Evolutionary conservation across 1,284 basidiomycete species (phyloP), one percentile per base, ranked within the genome.

Genomic region (Moesziomyces antarcticus): DNA sequence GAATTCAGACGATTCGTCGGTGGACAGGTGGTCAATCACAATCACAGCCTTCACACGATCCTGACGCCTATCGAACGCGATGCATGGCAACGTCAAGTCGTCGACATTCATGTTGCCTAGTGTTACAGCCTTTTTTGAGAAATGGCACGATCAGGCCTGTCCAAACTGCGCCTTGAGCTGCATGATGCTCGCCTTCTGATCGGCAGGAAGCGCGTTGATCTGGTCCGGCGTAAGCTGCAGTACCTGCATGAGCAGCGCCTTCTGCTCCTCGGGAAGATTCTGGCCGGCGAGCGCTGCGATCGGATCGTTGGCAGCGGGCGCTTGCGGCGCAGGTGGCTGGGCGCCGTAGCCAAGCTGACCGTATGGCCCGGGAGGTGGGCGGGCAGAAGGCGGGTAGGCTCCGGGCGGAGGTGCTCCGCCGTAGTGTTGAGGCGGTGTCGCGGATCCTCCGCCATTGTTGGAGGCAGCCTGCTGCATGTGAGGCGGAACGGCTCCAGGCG

Each of bases 161-260:
- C 81, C 81, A 40, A 82, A 78, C 49, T 82, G 80, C 18, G 79
- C 81, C 54, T 82, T 82, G 61, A 84, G 77, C 58, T 92, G 89
- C 85, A 93, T 88, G 47, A 98, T 93, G n/a, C 93, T 91, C 0
- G 90, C 89, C 48, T 91, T 88, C 77, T 98, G 94, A 3, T 89
- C 87, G 1, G 92, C 90, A 22, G 94, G 92, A 48, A 98, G 85
- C 8, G 89, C 89, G 59, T 90, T 90, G 78, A 99, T 92, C 85
- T 98, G 94, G 49, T 93, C 93, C 42, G 89, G 90, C 0, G 92
- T 92, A 78, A 99, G 85, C 63, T 88, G 89, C 33, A 99, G 86
- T 0, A 98, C 94, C 85, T 95, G 93, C 69, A 79, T 76, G 5
- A 84, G 67, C 1, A 84, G 64, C 22, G 70, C 71, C 46, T 76